These are phyloP conservation scores for Angophora floribunda DNA, from an alignment of 345 rosid genomes.

Conservation along the genomic window DNA sequence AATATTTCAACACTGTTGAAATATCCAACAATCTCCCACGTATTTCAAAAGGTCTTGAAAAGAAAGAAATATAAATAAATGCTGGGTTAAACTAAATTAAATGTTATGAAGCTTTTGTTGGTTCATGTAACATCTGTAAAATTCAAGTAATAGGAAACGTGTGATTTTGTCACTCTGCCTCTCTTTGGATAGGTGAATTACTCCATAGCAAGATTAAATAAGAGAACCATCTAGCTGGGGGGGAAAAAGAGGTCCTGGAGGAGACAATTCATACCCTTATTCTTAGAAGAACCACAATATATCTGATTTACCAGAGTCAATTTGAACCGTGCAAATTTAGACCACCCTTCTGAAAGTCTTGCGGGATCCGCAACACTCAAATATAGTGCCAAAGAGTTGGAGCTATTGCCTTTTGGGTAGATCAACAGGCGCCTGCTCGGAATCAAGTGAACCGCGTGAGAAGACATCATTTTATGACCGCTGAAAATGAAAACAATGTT, in stretches of 20 bases:
- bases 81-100: not conserved
- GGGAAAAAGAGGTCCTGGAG: not conserved
- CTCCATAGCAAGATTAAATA: not conserved
- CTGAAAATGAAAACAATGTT: not conserved
- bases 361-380: not conserved
- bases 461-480: not conserved
- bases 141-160: not conserved
- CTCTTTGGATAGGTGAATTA: not conserved
- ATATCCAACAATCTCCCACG: too few relatives aligned
- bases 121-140: not conserved
- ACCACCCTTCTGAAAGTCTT: not conserved
- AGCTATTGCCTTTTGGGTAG: not conserved
- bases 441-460: not conserved
- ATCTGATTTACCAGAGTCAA: not conserved
- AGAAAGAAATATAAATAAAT: not conserved
- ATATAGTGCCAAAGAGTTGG: not conserved
- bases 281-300: not conserved
- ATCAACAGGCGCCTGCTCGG: not conserved
- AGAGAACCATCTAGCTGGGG: not conserved
- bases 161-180: not conserved
- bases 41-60: not conserved
- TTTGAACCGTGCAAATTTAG: not conserved
- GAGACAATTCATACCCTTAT: not conserved
- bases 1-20: too few relatives aligned
- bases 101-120: too few relatives aligned